These are phyloP conservation scores for Clavispora asparagi DNA, from an alignment of 805 yeast species.

Conservation along the genomic window DNA sequence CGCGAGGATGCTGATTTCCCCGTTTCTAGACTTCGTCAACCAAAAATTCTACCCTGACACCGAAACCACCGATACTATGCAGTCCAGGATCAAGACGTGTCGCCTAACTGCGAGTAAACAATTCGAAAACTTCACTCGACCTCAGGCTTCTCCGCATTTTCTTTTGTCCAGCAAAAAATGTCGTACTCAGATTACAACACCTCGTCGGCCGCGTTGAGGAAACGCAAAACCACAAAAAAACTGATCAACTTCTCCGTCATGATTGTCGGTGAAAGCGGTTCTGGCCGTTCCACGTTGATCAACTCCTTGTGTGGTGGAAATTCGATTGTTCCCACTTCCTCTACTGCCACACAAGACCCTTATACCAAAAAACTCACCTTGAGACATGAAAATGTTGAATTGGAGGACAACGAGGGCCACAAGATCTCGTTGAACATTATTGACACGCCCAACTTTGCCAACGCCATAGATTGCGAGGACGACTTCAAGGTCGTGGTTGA, in stretches of 20 bases:
- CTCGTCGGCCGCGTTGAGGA: conserved; percentile 42
- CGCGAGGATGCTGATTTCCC: neutral
- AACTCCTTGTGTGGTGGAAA: conserved; percentile 87
- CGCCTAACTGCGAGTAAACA: conserved; percentile 1
- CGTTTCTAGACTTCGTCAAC: neutral
- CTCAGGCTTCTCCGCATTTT: neutral
- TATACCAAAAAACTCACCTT: conserved; percentile 46
- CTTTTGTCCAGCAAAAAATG: conserved; percentile 3
- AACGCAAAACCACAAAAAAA: conserved; percentile 76
- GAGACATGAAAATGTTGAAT: conserved; percentile 76
- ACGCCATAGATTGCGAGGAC: conserved; percentile 60
- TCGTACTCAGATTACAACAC: conserved; percentile 17
- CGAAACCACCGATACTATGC: neutral
- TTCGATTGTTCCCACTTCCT: conserved; percentile 64
- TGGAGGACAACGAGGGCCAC: conserved; percentile 82
- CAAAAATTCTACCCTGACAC: neutral
- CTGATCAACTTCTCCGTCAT: conserved; percentile 80
- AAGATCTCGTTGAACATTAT: conserved; percentile 71
- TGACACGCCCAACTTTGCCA: conserved; percentile 84
- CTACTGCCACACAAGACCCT: conserved; percentile 57
- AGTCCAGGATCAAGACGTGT: conserved; percentile 4
- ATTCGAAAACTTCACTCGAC: neutral
- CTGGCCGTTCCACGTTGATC: conserved; percentile 88
- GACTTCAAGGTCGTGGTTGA: conserved; percentile 70
- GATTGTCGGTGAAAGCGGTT: conserved; percentile 84